Conservation (phyloP, 2,329 filamentous ascomycete genomes). For the Colletotrichum higginsianum region DNA sequence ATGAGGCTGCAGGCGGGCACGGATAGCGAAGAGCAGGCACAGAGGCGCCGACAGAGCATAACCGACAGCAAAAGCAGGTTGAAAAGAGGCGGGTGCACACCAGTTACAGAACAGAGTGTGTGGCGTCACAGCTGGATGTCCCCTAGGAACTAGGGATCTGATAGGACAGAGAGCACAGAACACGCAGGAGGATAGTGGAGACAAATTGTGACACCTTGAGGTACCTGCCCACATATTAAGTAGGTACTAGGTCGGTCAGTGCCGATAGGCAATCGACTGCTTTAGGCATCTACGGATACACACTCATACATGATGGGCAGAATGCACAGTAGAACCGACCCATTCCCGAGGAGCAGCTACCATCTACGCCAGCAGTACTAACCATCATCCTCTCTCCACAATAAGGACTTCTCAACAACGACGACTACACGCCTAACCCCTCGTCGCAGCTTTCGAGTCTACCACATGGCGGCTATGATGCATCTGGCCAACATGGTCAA, state of each 20-base stretch:
- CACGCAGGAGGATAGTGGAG: not conserved
- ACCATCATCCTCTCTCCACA: too few relatives aligned
- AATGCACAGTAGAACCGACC: too few relatives aligned
- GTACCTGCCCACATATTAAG: too few relatives aligned
- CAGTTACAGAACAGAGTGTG: slow-evolving; percentile 5
- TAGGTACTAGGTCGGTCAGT: too few relatives aligned
- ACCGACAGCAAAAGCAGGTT: slow-evolving; percentile 3
- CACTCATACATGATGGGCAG: too few relatives aligned
- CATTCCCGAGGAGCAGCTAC: too few relatives aligned
- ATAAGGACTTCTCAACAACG: too few relatives aligned
- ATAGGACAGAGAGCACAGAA: not conserved
- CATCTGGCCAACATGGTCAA: not conserved
- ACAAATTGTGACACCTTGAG: not conserved
- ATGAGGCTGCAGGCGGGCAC: slow-evolving; percentile 8
- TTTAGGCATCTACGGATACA: too few relatives aligned
- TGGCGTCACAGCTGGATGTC: slow-evolving; percentile 11
- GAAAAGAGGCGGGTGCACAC: slow-evolving; percentile 14
- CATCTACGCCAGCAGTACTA: too few relatives aligned
- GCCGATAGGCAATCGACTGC: too few relatives aligned
- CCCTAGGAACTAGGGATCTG: not conserved
- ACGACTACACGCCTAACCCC: not conserved
- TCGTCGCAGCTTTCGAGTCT: not conserved
- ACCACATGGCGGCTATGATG: not conserved
- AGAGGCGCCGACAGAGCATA: not conserved
- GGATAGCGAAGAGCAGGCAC: not conserved